Evolutionary conservation across 371 early-diverging fungal species (phyloP).

Genomic region (Mortierella polycephala): DNA sequence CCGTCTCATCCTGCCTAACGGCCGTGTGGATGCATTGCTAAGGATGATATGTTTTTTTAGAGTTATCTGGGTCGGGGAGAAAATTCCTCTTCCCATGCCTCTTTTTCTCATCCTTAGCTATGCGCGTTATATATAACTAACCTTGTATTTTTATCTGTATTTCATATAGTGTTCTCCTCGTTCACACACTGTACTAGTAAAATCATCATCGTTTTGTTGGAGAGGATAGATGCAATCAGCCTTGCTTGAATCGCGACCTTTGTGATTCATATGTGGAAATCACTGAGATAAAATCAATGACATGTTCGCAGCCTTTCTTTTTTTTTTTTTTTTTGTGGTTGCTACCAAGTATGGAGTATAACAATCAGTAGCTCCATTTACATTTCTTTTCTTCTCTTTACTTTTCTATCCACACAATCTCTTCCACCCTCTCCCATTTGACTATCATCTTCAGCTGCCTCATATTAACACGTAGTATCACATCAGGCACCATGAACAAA

Average conservation of each 20-base stretch:
- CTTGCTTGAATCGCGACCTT: no score
- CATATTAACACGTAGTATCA: neutral
- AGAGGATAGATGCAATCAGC: no score
- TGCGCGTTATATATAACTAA: neutral
- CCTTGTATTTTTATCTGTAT: constrained; percentile 17
- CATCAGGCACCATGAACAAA: constrained; percentile 7
- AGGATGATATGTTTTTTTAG: constrained; percentile 49
- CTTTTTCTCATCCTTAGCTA: constrained; percentile 17
- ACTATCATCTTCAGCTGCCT: neutral
- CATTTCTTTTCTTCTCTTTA: neutral
- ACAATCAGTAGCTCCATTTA: neutral
- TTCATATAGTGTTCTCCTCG: constrained; percentile 29
- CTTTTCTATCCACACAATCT: neutral
- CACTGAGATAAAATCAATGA: neutral
- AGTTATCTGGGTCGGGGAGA: neutral
- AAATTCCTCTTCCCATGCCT: neutral
- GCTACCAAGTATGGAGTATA: no score
- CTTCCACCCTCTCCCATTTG: neutral
- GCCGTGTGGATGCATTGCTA: neutral
- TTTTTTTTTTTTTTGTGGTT: constrained; percentile 3
- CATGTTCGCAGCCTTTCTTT: neutral
- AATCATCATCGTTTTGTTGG: neutral
- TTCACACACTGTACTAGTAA: constrained; percentile 32
- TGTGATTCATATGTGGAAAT: no score
- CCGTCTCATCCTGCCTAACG: neutral